phyloP scores from a whole-genome alignment of 257 asterid genomes.

The Solanum infundibuliforme region DNA sequence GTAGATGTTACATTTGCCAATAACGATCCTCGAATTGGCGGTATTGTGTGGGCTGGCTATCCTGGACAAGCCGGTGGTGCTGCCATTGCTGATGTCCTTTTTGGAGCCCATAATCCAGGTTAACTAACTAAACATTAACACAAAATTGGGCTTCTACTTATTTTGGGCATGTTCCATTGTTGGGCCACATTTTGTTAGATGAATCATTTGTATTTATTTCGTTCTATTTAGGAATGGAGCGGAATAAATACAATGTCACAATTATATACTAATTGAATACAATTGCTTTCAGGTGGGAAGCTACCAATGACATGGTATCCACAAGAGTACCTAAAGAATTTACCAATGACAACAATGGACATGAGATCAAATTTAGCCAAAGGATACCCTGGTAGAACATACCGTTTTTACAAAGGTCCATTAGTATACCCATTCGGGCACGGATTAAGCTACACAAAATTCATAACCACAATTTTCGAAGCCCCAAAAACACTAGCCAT shows the following conservation, averaged over 20 bases:
- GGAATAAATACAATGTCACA: neutral
- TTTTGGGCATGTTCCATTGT: neutral
- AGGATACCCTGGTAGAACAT: constrained; percentile 68
- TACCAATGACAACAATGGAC: constrained; percentile 72
- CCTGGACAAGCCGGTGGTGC: constrained; percentile 86
- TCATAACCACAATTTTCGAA: constrained; percentile 33
- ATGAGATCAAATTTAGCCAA: constrained; percentile 50
- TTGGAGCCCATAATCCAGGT: constrained; percentile 86
- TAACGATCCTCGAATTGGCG: constrained; percentile 44
- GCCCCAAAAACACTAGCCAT: constrained; percentile 44
- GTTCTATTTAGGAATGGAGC: neutral
- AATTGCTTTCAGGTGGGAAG: constrained; percentile 46
- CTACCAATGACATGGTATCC: constrained; percentile 94
- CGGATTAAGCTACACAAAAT: constrained; percentile 70
- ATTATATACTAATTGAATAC: neutral
- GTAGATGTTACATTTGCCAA: constrained; percentile 61
- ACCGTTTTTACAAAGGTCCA: constrained; percentile 66
- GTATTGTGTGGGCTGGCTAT: constrained; percentile 74
- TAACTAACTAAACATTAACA: neutral
- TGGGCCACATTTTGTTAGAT: neutral
- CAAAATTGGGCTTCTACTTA: neutral
- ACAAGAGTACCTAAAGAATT: constrained; percentile 47
- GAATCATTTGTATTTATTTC: neutral
- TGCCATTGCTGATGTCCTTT: constrained; percentile 67
- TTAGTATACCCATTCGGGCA: constrained; percentile 71